phyloP scores from a whole-genome alignment of 2,329 filamentous ascomycete species.

The Penicillium sp. region DNA sequence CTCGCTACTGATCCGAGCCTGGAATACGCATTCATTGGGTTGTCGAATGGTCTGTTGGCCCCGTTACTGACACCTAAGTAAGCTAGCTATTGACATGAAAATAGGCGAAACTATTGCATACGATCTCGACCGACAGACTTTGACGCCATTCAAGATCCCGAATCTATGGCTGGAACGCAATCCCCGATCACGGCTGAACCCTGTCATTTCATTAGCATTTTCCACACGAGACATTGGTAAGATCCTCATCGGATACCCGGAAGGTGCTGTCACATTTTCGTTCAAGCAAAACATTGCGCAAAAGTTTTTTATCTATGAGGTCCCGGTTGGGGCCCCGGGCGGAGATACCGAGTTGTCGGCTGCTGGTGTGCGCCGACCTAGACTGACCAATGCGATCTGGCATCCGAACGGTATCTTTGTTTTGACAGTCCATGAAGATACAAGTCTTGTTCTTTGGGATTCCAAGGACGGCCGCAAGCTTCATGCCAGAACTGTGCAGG shows the following conservation, averaged over 20 bases:
- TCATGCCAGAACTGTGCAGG: constrained; percentile 77
- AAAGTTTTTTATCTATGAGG: constrained; percentile 79
- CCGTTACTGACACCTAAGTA: background rate
- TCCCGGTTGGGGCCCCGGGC: constrained; percentile 83
- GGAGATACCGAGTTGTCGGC: constrained; percentile 66
- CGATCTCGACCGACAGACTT: constrained; percentile 79
- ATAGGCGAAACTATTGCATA: constrained; percentile 83
- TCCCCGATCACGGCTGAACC: constrained; percentile 65
- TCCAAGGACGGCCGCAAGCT: constrained; percentile 82
- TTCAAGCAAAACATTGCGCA: constrained; percentile 86
- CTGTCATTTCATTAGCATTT: constrained; percentile 76
- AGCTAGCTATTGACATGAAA: background rate
- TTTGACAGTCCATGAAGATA: constrained; percentile 84
- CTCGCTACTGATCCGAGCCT: constrained; percentile 84
- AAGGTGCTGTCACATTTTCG: constrained; percentile 87
- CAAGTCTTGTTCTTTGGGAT: constrained; percentile 93
- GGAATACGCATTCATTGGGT: constrained; percentile 88
- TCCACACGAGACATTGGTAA: constrained; percentile 93
- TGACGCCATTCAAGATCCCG: constrained; percentile 78
- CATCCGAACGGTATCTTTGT: constrained; percentile 93
- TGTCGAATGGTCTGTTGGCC: constrained; percentile 63
- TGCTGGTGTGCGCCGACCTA: constrained; percentile 68
- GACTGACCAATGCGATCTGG: constrained; percentile 83
- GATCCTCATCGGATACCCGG: constrained; percentile 84
- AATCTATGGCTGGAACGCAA: constrained; percentile 83